A percentile compares a stretch with the other conserved stretches of the same genome.
Conservation (phyloP, 2,329 filamentous ascomycete genomes). For the Remersonia thermophila region DNA sequence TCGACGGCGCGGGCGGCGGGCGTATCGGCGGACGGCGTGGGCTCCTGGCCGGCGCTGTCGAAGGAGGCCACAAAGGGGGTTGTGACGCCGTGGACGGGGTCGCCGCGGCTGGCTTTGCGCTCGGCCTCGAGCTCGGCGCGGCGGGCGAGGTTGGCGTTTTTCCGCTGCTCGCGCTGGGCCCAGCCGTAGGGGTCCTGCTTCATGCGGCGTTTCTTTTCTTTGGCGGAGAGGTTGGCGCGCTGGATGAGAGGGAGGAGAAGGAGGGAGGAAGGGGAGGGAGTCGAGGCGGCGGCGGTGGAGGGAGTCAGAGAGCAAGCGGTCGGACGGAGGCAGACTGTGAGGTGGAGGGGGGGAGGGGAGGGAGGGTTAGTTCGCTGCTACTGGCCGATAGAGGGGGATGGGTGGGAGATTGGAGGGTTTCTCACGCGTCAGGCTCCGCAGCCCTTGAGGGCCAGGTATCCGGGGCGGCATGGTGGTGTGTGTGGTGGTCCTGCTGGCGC, state of each 20-base stretch:
- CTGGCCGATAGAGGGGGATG: no score
- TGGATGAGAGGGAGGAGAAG: slow-evolving; percentile 46
- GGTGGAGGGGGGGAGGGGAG: not conserved
- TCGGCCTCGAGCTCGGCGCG: slow-evolving; percentile 55
- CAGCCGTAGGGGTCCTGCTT: slow-evolving; percentile 72
- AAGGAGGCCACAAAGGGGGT: slow-evolving; percentile 81
- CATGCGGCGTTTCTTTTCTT: slow-evolving; percentile 52
- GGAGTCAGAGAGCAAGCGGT: slow-evolving; percentile 24
- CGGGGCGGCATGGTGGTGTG: slow-evolving; percentile 50
- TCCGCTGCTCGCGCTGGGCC: slow-evolving; percentile 71
- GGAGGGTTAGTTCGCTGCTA: slow-evolving; percentile 1
- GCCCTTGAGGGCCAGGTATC: slow-evolving; percentile 47
- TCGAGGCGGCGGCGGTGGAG: slow-evolving; percentile 32
- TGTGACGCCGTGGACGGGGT: slow-evolving; percentile 64
- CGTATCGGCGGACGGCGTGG: slow-evolving; percentile 26
- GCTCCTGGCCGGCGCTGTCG: slow-evolving; percentile 46
- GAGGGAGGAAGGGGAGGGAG: slow-evolving; percentile 24
- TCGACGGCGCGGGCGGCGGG: slow-evolving; percentile 31
- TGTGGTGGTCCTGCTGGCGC: no score
- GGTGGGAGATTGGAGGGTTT: not conserved
- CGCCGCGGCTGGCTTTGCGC: slow-evolving; percentile 54
- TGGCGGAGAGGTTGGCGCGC: slow-evolving; percentile 48
- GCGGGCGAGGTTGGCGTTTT: slow-evolving; percentile 67
- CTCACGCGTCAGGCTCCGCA: slow-evolving; percentile 50
- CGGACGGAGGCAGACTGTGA: slow-evolving; percentile 49